These are phyloP conservation scores for Diaporthe sp. DNA, from an alignment of 2,329 filamentous ascomycete species.

Conservation along the genomic window DNA sequence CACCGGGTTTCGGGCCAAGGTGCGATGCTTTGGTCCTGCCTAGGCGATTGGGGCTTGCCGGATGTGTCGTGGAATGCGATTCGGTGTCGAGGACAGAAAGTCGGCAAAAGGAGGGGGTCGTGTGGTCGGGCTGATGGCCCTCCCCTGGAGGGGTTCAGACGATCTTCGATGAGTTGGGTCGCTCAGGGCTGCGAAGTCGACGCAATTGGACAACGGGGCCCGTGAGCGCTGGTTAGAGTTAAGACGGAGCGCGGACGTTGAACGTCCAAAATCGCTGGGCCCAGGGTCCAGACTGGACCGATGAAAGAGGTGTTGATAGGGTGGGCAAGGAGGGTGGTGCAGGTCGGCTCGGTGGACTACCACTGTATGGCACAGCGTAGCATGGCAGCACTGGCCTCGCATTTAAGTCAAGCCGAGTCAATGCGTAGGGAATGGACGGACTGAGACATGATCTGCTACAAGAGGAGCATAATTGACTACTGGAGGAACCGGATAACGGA, in stretches of 20 bases:
- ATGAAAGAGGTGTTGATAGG: conserved; percentile 12
- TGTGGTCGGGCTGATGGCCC: background rate
- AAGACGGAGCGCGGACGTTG: conserved; percentile 16
- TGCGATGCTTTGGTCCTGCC: background rate
- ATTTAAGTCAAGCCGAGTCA: conserved; percentile 32
- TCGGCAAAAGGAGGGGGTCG: background rate
- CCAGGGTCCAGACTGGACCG: conserved; percentile 11
- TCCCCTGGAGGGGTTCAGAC: conserved; percentile 14
- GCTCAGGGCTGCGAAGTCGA: background rate
- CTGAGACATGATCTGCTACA: conserved; percentile 57
- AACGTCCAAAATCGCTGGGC: conserved; percentile 5
- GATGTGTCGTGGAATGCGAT: conserved; percentile 27
- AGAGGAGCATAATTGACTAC: background rate
- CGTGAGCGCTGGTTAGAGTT: conserved; percentile 23
- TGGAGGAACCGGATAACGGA: conserved; percentile 22
- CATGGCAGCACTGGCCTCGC: conserved; percentile 31
- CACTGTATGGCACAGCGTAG: background rate
- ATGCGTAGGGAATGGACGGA: conserved; percentile 39
- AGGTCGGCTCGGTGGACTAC: conserved; percentile 7
- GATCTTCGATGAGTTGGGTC: conserved; percentile 11
- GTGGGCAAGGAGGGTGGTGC: conserved; percentile 13
- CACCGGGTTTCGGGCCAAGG: conserved; percentile 14
- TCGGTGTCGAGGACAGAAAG: conserved; percentile 8
- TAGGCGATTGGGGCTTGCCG: background rate
- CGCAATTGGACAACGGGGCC: conserved; percentile 14